Conservation (phyloP, 192 early-diverging fungal species). For the Coemansia biformis region DNA sequence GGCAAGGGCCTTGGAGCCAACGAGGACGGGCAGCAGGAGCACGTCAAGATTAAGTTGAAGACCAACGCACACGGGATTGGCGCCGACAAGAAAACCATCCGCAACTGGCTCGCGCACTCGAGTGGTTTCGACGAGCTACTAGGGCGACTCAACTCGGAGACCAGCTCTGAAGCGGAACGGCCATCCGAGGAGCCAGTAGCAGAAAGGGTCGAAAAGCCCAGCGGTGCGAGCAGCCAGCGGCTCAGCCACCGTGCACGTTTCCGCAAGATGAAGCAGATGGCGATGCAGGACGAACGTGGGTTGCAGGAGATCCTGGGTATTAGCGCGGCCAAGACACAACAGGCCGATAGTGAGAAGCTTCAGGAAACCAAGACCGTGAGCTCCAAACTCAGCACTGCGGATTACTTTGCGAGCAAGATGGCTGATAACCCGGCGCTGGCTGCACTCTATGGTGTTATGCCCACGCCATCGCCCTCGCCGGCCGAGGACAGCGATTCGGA, state of each 20-base stretch:
- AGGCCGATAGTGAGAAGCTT: too few species aligned
- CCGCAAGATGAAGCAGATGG: slow-evolving; percentile 47
- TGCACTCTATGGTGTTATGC: slow-evolving; percentile 22
- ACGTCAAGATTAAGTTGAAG: slow-evolving; percentile 85
- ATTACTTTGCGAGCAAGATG: slow-evolving; percentile 47
- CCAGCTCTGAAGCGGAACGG: slow-evolving; percentile 5
- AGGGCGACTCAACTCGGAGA: slow-evolving; percentile 67
- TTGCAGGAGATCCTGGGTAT: slow-evolving; percentile 49
- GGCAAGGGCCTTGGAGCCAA: slow-evolving; percentile 89
- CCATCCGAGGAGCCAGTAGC: neutral
- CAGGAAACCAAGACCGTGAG: slow-evolving; percentile 6
- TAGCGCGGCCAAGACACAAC: slow-evolving; percentile 3
- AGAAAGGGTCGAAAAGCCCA: too few species aligned
- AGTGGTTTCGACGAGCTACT: slow-evolving; percentile 79
- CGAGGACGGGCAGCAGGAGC: slow-evolving; percentile 75
- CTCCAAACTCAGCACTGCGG: slow-evolving; percentile 26
- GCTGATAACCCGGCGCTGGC: slow-evolving; percentile 33
- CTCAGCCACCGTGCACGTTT: slow-evolving; percentile 38
- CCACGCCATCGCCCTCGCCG: neutral
- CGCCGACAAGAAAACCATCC: slow-evolving; percentile 74
- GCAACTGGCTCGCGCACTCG: slow-evolving; percentile 95
- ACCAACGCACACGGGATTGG: slow-evolving; percentile 86
- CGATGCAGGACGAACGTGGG: slow-evolving; percentile 34
- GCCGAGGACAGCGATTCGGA: slow-evolving; percentile 4
- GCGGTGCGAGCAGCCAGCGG: neutral